These are phyloP conservation scores for Stagonosporopsis vannaccii DNA, from an alignment of 2,329 filamentous ascomycete genomes.

Conservation along the genomic window DNA sequence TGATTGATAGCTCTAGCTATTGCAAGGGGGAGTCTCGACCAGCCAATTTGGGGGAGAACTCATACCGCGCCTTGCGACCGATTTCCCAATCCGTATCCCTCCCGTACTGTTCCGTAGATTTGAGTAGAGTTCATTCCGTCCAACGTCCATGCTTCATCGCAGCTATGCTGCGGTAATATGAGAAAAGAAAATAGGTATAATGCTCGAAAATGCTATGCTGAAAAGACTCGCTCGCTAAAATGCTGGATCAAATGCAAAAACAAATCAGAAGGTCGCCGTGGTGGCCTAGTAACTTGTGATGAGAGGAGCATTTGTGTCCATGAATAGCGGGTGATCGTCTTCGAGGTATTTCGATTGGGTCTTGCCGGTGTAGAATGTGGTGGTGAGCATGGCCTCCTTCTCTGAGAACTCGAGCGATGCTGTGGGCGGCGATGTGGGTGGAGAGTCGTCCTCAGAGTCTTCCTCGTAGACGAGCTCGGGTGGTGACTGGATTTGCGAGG, in stretches of 20 bases:
- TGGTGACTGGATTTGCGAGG: slow-evolving; percentile 54
- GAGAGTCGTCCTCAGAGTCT: slow-evolving; percentile 58
- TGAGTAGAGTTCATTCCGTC: slow-evolving; percentile 19
- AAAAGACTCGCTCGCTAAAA: slow-evolving; percentile 49
- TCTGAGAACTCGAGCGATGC: slow-evolving; percentile 55
- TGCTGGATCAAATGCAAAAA: slow-evolving; percentile 42
- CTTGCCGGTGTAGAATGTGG: slow-evolving; percentile 53
- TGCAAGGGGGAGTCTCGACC: slow-evolving; percentile 36
- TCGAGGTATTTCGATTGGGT: slow-evolving; percentile 47
- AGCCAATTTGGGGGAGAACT: slow-evolving; percentile 31
- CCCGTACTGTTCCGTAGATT: slow-evolving; percentile 14
- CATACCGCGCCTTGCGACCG: slow-evolving; percentile 24
- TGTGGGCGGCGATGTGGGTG: slow-evolving; percentile 56
- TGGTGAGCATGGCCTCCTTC: slow-evolving; percentile 57
- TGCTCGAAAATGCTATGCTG: slow-evolving; percentile 41
- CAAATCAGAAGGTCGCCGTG: slow-evolving; percentile 42
- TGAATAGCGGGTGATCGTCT: slow-evolving; percentile 50
- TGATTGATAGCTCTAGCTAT: slow-evolving; percentile 35
- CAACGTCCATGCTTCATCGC: slow-evolving; percentile 13
- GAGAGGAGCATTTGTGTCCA: slow-evolving; percentile 51
- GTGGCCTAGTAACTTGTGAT: slow-evolving; percentile 50
- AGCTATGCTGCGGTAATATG: slow-evolving; percentile 21
- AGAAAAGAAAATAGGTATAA: slow-evolving; percentile 38
- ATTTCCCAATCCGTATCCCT: slow-evolving; percentile 14
- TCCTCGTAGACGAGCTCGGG: slow-evolving; percentile 60